These are phyloP conservation scores for Cicer judaicum DNA, from an alignment of 306 rosid genomes.

Conservation along the genomic window DNA sequence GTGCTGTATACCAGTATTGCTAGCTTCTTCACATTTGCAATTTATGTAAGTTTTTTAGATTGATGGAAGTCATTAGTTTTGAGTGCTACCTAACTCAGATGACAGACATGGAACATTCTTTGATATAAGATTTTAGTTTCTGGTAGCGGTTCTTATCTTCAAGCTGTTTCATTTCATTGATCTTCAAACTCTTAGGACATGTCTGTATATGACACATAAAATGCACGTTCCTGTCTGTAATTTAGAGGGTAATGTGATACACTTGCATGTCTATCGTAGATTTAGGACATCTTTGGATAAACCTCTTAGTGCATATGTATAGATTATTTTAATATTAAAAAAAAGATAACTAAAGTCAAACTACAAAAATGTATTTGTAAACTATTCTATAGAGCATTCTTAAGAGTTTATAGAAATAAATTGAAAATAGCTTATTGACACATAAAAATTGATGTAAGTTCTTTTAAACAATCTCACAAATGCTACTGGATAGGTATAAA, in stretches of 20 bases:
- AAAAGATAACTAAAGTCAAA: too few species aligned
- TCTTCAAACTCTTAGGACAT: background rate
- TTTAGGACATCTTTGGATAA: too few species aligned
- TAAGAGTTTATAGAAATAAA: too few species aligned
- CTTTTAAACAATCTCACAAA: too few species aligned
- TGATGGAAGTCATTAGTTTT: constrained; percentile 51
- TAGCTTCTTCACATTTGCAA: constrained; percentile 45
- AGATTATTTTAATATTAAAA: too few species aligned
- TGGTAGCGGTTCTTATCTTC: constrained; percentile 26
- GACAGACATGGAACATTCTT: constrained; percentile 52
- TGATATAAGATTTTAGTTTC: constrained; percentile 46
- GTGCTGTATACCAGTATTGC: constrained; percentile 49
- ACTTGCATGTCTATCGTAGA: background rate
- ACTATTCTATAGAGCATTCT: too few species aligned
- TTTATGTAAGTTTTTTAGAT: constrained; percentile 49
- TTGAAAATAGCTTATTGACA: too few species aligned
- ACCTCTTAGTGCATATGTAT: too few species aligned
- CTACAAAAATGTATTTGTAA: too few species aligned
- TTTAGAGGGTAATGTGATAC: background rate
- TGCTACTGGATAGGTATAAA: too few species aligned
- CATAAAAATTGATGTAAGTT: too few species aligned
- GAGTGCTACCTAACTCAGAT: constrained; percentile 44
- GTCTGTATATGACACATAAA: background rate
- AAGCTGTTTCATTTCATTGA: constrained; percentile 5
- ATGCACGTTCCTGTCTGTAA: background rate